Conservation (phyloP, 148 eudicot genomes). For the Camellia sinensis region DNA sequence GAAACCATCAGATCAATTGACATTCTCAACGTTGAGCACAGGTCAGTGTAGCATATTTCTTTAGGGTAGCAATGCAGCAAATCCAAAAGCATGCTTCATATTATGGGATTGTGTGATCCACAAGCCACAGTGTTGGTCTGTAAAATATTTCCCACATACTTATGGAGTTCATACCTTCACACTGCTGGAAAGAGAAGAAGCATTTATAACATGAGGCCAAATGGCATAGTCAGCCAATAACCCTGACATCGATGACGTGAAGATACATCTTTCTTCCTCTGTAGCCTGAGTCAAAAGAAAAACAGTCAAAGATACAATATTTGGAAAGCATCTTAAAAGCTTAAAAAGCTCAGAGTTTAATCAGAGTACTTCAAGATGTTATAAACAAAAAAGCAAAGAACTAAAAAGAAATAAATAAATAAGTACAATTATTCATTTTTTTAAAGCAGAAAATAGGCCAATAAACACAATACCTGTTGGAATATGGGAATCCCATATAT, state of each 20-base stretch:
- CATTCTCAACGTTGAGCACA: background rate
- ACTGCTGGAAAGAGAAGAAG: slow-evolving; percentile 63
- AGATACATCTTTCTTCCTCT: slow-evolving; percentile 78
- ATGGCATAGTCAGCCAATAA: slow-evolving; percentile 76
- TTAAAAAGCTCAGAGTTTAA: background rate
- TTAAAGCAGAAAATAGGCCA: background rate
- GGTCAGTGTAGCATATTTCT: background rate
- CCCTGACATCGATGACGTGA: slow-evolving; percentile 66
- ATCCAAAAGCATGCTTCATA: background rate
- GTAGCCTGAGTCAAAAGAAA: slow-evolving; percentile 46
- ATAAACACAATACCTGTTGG: background rate
- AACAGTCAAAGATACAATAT: background rate
- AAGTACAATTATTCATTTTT: background rate
- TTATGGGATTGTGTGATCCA: background rate
- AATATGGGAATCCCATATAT: background rate
- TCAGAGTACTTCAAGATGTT: slow-evolving; percentile 10
- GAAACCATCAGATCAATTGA: background rate
- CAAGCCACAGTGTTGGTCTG: background rate
- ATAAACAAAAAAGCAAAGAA: no score
- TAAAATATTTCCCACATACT: background rate
- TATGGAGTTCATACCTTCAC: slow-evolving; percentile 56
- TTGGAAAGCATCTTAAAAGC: background rate
- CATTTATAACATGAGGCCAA: slow-evolving; percentile 73
- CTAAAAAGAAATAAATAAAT: background rate
- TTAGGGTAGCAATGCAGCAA: background rate